Conservation (phyloP, 331 rosid genomes). For the Rhamnella rubrinervis region DNA sequence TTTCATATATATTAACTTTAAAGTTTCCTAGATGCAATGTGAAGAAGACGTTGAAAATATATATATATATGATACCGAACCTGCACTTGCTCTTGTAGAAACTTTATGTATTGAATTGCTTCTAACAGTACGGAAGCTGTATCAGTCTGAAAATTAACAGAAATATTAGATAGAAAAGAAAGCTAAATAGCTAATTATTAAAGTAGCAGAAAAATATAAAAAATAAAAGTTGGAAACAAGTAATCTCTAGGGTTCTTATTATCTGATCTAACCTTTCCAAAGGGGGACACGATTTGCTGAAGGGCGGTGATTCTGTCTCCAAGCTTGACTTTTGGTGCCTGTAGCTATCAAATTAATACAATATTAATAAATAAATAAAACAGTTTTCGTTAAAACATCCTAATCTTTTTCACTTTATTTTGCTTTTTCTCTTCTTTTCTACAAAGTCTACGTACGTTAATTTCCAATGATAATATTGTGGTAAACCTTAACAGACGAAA, state of each 20-base stretch:
- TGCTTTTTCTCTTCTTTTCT: not conserved
- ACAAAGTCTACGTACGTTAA: too few species aligned
- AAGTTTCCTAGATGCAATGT: not conserved
- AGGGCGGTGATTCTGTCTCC: slow-evolving; percentile 83
- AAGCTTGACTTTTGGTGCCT: slow-evolving; percentile 93
- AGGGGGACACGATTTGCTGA: slow-evolving; percentile 98
- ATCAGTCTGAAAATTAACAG: slow-evolving; percentile 69
- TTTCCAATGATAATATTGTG: not conserved
- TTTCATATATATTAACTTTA: not conserved
- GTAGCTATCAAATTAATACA: slow-evolving; percentile 43
- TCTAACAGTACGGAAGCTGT: slow-evolving; percentile 92
- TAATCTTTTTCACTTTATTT: slow-evolving; percentile 15
- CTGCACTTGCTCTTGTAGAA: slow-evolving; percentile 89
- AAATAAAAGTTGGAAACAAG: not conserved
- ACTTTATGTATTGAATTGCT: slow-evolving; percentile 87
- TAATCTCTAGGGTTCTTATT: not conserved
- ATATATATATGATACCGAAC: slow-evolving; percentile 28
- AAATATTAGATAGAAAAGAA: not conserved
- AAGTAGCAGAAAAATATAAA: not conserved
- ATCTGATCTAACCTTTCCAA: slow-evolving; percentile 74
- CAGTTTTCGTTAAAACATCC: not conserved
- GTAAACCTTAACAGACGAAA: slow-evolving; percentile 67
- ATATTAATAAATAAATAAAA: not conserved
- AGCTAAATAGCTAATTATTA: not conserved
- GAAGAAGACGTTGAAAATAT: too few species aligned